These are phyloP conservation scores for Crepidotus sp. DNA, from an alignment of 1,284 basidiomycete genomes.

Conservation along the genomic window DNA sequence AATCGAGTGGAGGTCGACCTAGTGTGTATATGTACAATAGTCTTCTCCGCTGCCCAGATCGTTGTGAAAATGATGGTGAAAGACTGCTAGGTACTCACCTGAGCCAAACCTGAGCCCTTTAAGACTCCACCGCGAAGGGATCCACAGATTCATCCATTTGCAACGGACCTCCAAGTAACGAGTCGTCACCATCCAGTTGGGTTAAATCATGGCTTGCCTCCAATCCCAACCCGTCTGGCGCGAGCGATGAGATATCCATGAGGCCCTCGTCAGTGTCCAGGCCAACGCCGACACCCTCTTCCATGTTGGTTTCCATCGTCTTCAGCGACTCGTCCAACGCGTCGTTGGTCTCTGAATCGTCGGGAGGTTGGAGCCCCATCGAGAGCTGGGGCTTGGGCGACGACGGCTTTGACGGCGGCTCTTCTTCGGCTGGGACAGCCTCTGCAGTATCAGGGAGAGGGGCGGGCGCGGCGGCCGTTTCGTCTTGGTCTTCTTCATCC, in stretches of 20 bases:
- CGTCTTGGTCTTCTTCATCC: slow-evolving; percentile 51
- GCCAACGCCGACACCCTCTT: slow-evolving; percentile 27
- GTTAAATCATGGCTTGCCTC: slow-evolving; percentile 46
- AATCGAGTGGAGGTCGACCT: no score
- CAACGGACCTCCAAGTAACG: slow-evolving; percentile 48
- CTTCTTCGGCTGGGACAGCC: slow-evolving; percentile 26
- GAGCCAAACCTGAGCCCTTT: no score
- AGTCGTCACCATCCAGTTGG: slow-evolving; percentile 44
- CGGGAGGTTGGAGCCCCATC: slow-evolving; percentile 27
- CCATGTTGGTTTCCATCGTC: slow-evolving; percentile 35
- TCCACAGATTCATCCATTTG: slow-evolving; percentile 47
- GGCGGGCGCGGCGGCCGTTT: slow-evolving; percentile 29
- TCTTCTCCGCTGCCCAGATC: neutral
- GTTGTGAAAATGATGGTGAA: neutral
- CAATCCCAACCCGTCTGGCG: slow-evolving; percentile 52
- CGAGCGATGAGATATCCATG: slow-evolving; percentile 54
- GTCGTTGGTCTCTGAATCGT: slow-evolving; percentile 30
- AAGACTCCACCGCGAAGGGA: slow-evolving; percentile 38
- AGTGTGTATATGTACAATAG: no score
- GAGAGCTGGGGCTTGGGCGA: slow-evolving; percentile 51
- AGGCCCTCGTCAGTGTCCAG: slow-evolving; percentile 21
- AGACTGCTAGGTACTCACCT: neutral
- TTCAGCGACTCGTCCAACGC: slow-evolving; percentile 42
- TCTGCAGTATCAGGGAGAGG: slow-evolving; percentile 26
- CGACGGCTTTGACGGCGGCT: slow-evolving; percentile 47